Percentiles rank a stretch among this genome's conserved stretches.
These are phyloP conservation scores for Camellia sinensis DNA, from an alignment of 148 eudicot species.

Conservation along the genomic window DNA sequence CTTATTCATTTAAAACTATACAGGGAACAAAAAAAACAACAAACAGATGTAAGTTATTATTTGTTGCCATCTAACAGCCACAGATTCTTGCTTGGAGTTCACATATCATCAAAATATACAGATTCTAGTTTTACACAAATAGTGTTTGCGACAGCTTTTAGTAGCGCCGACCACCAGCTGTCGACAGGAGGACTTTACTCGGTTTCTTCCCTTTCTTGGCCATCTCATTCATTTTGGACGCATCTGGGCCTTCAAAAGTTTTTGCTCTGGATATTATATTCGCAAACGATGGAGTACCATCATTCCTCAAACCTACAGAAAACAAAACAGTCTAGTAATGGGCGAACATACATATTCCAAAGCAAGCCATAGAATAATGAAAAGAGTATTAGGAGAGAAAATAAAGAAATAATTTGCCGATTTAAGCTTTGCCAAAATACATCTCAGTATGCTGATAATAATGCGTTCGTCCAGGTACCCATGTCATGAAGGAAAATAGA, in stretches of 20 bases:
- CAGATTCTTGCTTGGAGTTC: neutral
- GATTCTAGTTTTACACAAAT: neutral
- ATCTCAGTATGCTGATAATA: neutral
- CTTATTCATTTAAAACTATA: too few species aligned
- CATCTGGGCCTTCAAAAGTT: slow-evolving; percentile 29
- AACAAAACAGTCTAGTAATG: neutral
- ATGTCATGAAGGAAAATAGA: neutral
- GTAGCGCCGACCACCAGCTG: slow-evolving; percentile 91
- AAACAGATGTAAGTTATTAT: neutral
- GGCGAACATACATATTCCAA: neutral
- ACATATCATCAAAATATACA: neutral
- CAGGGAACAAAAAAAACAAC: neutral
- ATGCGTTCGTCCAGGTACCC: neutral
- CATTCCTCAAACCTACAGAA: slow-evolving; percentile 43
- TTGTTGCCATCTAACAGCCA: neutral
- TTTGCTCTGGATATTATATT: slow-evolving; percentile 62
- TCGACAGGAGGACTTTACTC: slow-evolving; percentile 79
- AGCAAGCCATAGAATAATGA: neutral
- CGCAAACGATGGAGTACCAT: slow-evolving; percentile 67
- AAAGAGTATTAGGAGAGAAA: neutral
- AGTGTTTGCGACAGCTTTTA: slow-evolving; percentile 14
- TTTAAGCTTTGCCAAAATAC: neutral
- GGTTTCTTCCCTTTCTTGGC: slow-evolving; percentile 84
- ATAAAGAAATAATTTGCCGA: neutral
- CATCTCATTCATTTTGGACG: slow-evolving; percentile 44